These are phyloP conservation scores for Lecanosticta acicola DNA, from an alignment of 2,329 filamentous ascomycete genomes.

Conservation along the genomic window DNA sequence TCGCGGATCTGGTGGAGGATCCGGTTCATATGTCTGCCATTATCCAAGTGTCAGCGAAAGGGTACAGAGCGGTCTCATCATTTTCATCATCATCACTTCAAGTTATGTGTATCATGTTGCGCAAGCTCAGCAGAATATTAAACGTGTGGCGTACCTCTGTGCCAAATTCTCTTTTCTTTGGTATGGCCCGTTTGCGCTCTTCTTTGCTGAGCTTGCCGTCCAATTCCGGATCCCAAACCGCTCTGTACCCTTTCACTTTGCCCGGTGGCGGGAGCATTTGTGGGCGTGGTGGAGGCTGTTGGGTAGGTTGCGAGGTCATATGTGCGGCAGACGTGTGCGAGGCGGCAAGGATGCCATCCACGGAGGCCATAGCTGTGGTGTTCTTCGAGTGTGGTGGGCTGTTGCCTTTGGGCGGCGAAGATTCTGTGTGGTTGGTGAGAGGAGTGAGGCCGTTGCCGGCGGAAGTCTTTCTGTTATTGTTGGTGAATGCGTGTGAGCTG, in stretches of 20 bases:
- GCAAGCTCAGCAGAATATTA: constrained; percentile 35
- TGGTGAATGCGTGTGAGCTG: constrained; percentile 43
- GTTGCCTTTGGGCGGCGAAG: constrained; percentile 54
- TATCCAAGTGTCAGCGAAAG: constrained; percentile 35
- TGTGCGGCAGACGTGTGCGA: constrained; percentile 22
- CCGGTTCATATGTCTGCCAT: constrained; percentile 54
- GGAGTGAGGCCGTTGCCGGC: constrained; percentile 56
- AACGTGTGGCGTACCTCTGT: constrained; percentile 39
- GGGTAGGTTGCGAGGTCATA: constrained; percentile 28
- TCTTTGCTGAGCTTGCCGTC: constrained; percentile 55
- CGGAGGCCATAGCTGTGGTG: constrained; percentile 24
- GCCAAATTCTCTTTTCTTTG: constrained; percentile 34
- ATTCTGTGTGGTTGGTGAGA: constrained; percentile 58
- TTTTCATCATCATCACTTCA: constrained; percentile 25
- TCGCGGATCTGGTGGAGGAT: constrained; percentile 80
- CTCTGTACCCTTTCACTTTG: constrained; percentile 53
- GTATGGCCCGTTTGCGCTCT: constrained; percentile 43
- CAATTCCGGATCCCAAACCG: constrained; percentile 58
- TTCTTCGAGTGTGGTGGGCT: constrained; percentile 43
- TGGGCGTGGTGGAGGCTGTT: constrained; percentile 36
- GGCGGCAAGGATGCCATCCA: constrained; percentile 19
- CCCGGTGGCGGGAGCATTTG: constrained; percentile 48
- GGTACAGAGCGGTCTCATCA: constrained; percentile 35
- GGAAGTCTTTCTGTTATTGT: constrained; percentile 52
- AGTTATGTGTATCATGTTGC: constrained; percentile 32